Percentiles rank a stretch among this genome's conserved stretches.
Conservation (phyloP, 2,329 filamentous ascomycete species). For the Neofusicoccum parvum region DNA sequence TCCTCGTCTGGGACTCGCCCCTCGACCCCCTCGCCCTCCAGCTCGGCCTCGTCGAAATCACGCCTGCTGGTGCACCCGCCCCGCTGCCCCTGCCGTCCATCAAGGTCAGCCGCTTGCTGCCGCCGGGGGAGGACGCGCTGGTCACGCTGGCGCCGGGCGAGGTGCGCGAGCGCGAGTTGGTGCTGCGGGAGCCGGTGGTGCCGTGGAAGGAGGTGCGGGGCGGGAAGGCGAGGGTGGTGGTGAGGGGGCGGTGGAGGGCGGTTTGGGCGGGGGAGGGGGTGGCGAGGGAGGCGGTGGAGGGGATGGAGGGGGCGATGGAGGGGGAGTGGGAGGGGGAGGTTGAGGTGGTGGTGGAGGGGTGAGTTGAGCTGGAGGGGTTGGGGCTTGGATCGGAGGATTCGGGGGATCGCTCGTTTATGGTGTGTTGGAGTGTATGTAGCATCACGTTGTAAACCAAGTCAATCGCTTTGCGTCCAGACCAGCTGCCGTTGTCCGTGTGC, state of each 20-base stretch:
- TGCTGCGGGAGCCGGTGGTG: slow-evolving; percentile 42
- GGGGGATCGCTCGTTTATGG: no score
- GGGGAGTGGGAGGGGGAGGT: no score
- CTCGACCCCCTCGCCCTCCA: slow-evolving; percentile 42
- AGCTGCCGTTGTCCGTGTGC: no score
- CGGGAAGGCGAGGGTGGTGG: slow-evolving; percentile 41
- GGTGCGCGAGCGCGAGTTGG: slow-evolving; percentile 35
- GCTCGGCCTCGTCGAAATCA: slow-evolving; percentile 41
- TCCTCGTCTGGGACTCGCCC: slow-evolving; percentile 46
- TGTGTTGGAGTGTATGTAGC: no score
- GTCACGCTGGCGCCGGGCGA: slow-evolving; percentile 38
- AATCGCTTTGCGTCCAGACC: no score
- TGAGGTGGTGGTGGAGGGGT: no score
- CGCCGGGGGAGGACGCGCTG: slow-evolving; percentile 38
- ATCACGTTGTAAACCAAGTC: no score
- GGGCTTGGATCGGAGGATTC: no score
- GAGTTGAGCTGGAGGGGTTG: no score
- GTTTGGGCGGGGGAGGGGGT: slow-evolving; percentile 17
- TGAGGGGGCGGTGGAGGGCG: slow-evolving; percentile 24
- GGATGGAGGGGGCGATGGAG: no score
- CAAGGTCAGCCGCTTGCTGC: slow-evolving; percentile 39
- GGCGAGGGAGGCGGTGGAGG: neutral
- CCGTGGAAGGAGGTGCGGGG: slow-evolving; percentile 38
- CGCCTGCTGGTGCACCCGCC: slow-evolving; percentile 32
- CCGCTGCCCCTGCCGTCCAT: slow-evolving; percentile 32